Evolutionary conservation across 371 early-diverging fungal species (phyloP), one percentile per base, ranked within the genome.

Genomic region (Mucor sp.): DNA sequence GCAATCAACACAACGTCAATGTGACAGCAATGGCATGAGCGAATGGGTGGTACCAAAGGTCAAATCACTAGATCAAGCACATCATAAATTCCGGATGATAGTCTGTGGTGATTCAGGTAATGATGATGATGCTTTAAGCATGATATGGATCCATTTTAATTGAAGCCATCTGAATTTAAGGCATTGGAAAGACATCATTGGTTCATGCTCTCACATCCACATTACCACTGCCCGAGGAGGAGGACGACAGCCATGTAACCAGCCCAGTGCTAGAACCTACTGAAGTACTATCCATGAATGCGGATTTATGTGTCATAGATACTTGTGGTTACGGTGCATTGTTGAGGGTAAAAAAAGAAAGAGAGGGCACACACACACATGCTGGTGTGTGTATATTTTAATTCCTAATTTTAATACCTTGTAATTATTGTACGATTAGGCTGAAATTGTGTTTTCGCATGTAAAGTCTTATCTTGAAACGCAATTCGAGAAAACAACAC

Each of bases 21-120:
- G 32, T 56, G 56, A 35, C 50, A 48, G 21, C 21, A 50, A 30
- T 50, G 35, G 30, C 9, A 47, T 15, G 25, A 30, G n/a, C 4
- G 28, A 9, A 25, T 50, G 25, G 53, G 63, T 63, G 53, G 41
- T 25, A 63, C 63, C 63, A 63, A 53, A 50, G 55, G n/a, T 37
- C 63, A 63, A 63, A 50, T 53, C 37, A 32, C 17, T 35, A 63
- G 28, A 41, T 30, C 48, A 56, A 4, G 12, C 55, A 43, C 56
- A 56, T 21, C 57, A 57, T 15, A 75, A 75, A 58, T 69, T 87
- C 30, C 75, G 81, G 35, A 74, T 88, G 25, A 79, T 86, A 28
- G 80, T 88, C 1, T 85, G 85, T 60, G 88, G 88, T 39, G 88
- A 88, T 70, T 84, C 85, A 58, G 87, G 87, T 73, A 78, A 30